These are phyloP conservation scores for Cystofilobasidium bisporidii DNA, from an alignment of 768 basidiomycete species.

Conservation along the genomic window DNA sequence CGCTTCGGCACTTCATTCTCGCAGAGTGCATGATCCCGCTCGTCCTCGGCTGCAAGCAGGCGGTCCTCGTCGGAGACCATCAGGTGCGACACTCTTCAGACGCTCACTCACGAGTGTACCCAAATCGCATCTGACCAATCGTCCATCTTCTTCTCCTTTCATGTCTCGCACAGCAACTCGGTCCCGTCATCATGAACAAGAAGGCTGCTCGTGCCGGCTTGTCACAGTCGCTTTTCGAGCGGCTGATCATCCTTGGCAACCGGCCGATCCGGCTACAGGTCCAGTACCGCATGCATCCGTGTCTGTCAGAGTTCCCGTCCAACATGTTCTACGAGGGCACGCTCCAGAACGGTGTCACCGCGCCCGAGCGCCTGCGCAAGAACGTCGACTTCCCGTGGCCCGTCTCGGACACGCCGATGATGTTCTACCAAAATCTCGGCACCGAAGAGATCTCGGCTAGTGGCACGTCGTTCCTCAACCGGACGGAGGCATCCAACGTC, in stretches of 20 bases:
- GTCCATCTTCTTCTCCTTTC: constrained; percentile 17
- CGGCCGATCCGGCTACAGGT: constrained; percentile 96
- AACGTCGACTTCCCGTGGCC: constrained; percentile 99
- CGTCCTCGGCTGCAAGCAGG: constrained; percentile 95
- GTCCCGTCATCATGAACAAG: constrained; percentile 99
- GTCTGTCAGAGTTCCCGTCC: constrained; percentile 95
- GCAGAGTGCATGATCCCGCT: constrained; percentile 99
- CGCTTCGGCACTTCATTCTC: background rate
- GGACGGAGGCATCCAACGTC: constrained; percentile 96
- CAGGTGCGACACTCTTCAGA: constrained; percentile 38
- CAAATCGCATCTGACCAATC: too few species aligned
- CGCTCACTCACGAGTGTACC: too few species aligned
- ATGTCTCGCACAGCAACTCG: constrained; percentile 58
- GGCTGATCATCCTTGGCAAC: constrained; percentile 88
- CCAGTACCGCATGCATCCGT: constrained; percentile 99
- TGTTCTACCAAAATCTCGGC: constrained; percentile 98
- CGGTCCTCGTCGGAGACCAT: constrained; percentile 94
- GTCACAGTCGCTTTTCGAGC: constrained; percentile 95
- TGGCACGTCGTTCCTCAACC: constrained; percentile 95
- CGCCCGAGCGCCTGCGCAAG: constrained; percentile 90
- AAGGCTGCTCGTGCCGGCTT: constrained; percentile 98
- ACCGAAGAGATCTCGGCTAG: constrained; percentile 98
- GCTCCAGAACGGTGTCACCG: constrained; percentile 96
- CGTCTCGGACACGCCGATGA: constrained; percentile 93
- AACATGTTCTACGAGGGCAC: constrained; percentile 99